phyloP scores from a whole-genome alignment of 2,329 filamentous ascomycete genomes.

The Nemania diffusa region DNA sequence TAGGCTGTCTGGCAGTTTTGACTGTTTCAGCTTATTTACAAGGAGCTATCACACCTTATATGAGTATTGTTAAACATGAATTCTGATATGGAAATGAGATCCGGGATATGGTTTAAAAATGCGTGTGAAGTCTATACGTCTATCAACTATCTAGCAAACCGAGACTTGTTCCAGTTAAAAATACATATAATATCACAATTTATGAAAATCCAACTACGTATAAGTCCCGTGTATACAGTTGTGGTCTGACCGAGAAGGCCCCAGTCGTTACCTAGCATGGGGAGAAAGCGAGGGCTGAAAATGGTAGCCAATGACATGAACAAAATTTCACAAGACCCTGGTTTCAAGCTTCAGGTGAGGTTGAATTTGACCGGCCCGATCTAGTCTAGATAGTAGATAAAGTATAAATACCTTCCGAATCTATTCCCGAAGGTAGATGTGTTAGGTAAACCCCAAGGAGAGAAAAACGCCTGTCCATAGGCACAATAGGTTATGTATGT shows the following conservation, averaged over 20 bases:
- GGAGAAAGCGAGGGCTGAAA: slow-evolving; percentile 5
- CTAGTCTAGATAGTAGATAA: neutral
- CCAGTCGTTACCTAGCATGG: neutral
- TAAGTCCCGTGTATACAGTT: neutral
- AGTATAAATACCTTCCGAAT: neutral
- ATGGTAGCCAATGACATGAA: slow-evolving; percentile 17
- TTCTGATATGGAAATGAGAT: neutral
- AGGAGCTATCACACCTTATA: neutral
- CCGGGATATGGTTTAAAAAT: neutral
- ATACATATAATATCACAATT: neutral
- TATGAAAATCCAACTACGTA: neutral
- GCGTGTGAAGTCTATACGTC: neutral
- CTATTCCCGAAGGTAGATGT: neutral
- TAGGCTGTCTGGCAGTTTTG: neutral
- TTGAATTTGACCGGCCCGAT: too few relatives aligned
- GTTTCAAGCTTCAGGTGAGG: slow-evolving; percentile 3
- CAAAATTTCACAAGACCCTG: neutral
- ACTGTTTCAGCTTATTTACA: too few relatives aligned
- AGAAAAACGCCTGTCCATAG: too few relatives aligned
- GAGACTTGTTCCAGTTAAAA: neutral
- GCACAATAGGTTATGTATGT: too few relatives aligned
- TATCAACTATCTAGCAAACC: neutral
- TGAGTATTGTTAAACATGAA: neutral
- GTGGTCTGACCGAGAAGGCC: neutral
- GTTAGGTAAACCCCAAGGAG: too few relatives aligned